These are phyloP conservation scores for Pisolithus sp. DNA, from an alignment of 768 basidiomycete species.

Conservation along the genomic window DNA sequence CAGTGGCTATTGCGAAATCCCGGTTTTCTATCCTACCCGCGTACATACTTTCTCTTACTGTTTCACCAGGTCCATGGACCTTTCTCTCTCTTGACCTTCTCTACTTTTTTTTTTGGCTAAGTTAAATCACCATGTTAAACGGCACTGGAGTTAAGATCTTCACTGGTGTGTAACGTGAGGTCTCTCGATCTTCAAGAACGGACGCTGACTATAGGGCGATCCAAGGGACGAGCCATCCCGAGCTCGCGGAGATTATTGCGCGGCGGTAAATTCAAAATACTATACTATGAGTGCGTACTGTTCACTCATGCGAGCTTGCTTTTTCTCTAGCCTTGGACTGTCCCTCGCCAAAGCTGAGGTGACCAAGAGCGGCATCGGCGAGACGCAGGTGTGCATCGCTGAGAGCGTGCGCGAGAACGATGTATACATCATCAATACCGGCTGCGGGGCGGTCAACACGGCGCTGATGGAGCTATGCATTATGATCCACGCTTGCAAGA, in stretches of 20 bases:
- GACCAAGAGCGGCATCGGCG: conserved; percentile 83
- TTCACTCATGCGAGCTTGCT: conserved; percentile 18
- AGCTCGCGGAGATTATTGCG: conserved; percentile 90
- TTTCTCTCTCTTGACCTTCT: conserved; percentile 8
- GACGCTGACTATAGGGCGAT: neutral
- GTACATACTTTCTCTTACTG: neutral
- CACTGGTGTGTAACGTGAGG: conserved; percentile 37
- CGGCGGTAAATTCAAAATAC: conserved; percentile 54
- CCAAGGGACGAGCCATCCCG: conserved; percentile 89
- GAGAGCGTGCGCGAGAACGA: conserved; percentile 98
- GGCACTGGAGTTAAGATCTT: conserved; percentile 55
- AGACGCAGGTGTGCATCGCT: conserved; percentile 84
- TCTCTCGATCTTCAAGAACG: neutral
- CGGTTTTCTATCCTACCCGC: neutral
- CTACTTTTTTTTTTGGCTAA: conserved; percentile 1
- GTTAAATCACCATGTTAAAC: conserved; percentile 38
- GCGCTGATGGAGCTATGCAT: conserved; percentile 97
- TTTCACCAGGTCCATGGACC: conserved; percentile 7
- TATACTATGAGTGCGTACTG: neutral
- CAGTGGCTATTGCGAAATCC: neutral
- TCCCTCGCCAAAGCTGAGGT: conserved; percentile 84
- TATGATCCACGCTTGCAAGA: conserved; percentile 99
- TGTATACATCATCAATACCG: conserved; percentile 97
- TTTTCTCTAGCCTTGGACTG: conserved; percentile 69
- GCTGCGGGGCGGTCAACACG: conserved; percentile 81